phyloP scores from a whole-genome alignment of 2,329 filamentous ascomycete genomes.

The Fusarium sterilihyphosum region DNA sequence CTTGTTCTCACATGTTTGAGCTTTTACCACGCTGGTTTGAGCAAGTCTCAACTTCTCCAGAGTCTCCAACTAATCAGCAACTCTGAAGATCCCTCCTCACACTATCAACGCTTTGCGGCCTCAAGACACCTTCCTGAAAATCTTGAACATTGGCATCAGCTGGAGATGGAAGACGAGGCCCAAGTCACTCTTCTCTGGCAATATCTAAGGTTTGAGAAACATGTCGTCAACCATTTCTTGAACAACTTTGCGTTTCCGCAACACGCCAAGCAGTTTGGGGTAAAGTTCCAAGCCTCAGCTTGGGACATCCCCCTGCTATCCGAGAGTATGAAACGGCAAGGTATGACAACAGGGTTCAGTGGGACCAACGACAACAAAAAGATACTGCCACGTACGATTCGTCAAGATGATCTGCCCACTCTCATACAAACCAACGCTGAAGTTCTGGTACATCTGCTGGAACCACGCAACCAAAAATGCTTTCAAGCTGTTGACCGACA shows the following conservation, averaged over 20 bases:
- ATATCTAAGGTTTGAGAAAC: conserved; percentile 54
- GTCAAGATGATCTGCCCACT: conserved; percentile 66
- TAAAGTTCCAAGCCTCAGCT: conserved; percentile 71
- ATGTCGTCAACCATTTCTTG: conserved; percentile 58
- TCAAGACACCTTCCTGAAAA: conserved; percentile 56
- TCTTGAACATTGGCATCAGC: conserved; percentile 62
- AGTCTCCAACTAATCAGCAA: conserved; percentile 61
- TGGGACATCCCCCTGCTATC: conserved; percentile 71
- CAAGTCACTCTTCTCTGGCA: conserved; percentile 63
- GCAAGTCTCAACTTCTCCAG: conserved; percentile 57
- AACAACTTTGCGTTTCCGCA: conserved; percentile 72
- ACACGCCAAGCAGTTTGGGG: conserved; percentile 71
- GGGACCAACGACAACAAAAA: conserved; percentile 74
- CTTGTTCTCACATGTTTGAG: conserved; percentile 72
- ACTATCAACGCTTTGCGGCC: conserved; percentile 63
- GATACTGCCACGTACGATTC: conserved; percentile 69
- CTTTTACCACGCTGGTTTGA: conserved; percentile 73
- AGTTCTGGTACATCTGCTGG: conserved; percentile 68
- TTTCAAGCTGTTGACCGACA: conserved; percentile 39
- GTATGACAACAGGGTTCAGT: conserved; percentile 72
- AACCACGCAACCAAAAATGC: conserved; percentile 61
- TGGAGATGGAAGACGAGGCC: conserved; percentile 67
- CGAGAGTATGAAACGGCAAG: background rate
- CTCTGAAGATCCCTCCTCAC: conserved; percentile 64
- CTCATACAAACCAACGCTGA: conserved; percentile 71